These are phyloP conservation scores for Phyllosticta capitalensis DNA, from an alignment of 2,329 filamentous ascomycete species.

Conservation along the genomic window DNA sequence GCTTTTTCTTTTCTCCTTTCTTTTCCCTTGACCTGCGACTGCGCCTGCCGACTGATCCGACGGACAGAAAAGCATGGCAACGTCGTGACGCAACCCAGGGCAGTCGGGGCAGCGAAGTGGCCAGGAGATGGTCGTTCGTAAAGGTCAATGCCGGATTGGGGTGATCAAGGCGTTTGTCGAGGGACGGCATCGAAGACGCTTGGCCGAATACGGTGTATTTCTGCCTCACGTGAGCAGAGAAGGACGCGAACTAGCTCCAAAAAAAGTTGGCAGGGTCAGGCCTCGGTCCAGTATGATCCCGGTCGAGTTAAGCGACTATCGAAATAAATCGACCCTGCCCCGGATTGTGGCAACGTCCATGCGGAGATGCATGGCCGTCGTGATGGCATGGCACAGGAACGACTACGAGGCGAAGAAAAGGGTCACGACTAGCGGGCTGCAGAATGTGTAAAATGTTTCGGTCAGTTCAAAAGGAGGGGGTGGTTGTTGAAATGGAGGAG, in stretches of 20 bases:
- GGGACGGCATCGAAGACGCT: neutral
- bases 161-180: no score
- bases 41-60: neutral
- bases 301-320: neutral
- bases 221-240: neutral
- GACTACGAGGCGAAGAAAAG: neutral
- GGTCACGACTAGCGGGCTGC: no score
- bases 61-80: neutral
- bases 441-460: no score
- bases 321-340: neutral
- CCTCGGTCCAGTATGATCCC: neutral
- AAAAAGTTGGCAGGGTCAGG: neutral
- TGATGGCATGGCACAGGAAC: neutral
- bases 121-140: neutral
- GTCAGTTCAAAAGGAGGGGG: no score
- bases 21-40: neutral
- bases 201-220: neutral
- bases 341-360: neutral
- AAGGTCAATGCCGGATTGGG: neutral
- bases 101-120: neutral
- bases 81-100: neutral
- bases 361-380: neutral
- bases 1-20: neutral
- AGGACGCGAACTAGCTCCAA: neutral
- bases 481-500: neutral